Percentiles rank a stretch among this genome's conserved stretches.
Evolutionary conservation across 2,329 filamentous ascomycete genomes (phyloP).

Genomic region (Diaporthe nobilis): DNA sequence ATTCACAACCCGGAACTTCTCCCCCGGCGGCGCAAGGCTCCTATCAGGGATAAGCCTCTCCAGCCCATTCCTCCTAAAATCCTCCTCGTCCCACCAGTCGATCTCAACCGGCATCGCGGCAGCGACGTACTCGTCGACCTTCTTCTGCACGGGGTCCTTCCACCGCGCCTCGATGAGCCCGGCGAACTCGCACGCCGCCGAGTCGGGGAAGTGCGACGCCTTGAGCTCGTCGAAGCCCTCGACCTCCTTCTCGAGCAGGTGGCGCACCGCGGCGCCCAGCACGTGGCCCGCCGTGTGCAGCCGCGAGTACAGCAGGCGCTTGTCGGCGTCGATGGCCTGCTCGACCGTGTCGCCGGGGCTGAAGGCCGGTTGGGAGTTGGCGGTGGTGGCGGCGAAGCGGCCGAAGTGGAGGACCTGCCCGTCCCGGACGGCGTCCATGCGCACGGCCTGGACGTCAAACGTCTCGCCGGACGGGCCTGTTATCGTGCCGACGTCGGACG

Average conservation of each 20-base stretch:
- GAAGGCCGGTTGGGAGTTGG: constrained; percentile 50
- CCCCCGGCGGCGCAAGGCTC: constrained; percentile 59
- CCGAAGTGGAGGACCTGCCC: constrained; percentile 77
- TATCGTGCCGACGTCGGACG: constrained; percentile 76
- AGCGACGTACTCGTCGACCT: constrained; percentile 71
- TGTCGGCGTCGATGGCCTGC: constrained; percentile 73
- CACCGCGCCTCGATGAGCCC: constrained; percentile 76
- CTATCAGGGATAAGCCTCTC: constrained; percentile 69
- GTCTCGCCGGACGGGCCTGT: constrained; percentile 47
- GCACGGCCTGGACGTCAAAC: constrained; percentile 71
- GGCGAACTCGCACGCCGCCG: constrained; percentile 76
- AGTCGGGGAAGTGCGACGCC: constrained; percentile 79
- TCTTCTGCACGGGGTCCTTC: constrained; percentile 73
- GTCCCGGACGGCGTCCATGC: constrained; percentile 64
- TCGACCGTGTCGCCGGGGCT: constrained; percentile 59
- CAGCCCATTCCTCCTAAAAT: constrained; percentile 68
- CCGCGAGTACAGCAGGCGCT: constrained; percentile 74
- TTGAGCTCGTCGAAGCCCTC: constrained; percentile 75
- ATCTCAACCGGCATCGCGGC: constrained; percentile 72
- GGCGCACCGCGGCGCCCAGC: constrained; percentile 76
- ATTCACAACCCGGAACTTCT: constrained; percentile 76
- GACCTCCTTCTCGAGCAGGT: constrained; percentile 66
- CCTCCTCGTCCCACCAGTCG: constrained; percentile 61
- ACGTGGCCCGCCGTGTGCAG: constrained; percentile 83
- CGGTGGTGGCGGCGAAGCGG: constrained; percentile 57